phyloP scores from a whole-genome alignment of 2,329 filamentous ascomycete species.

The Neonectria magnoliae region DNA sequence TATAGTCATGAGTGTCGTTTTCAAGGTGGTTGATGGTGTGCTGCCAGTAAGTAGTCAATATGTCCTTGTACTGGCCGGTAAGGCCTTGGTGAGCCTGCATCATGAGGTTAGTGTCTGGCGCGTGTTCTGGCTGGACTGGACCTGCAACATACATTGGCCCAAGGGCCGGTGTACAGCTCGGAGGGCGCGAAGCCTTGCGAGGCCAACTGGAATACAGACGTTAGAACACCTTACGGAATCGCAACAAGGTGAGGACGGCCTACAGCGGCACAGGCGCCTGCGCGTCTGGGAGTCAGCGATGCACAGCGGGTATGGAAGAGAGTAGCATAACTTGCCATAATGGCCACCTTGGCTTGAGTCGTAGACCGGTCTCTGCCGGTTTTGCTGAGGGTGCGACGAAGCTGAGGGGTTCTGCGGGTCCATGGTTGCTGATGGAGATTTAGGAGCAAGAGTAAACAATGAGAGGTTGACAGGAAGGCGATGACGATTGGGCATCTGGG shows the following conservation, averaged over 20 bases:
- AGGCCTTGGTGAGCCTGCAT: conserved; percentile 91
- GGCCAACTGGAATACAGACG: conserved; percentile 70
- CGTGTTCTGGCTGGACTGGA: background rate
- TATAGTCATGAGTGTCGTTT: conserved; percentile 96
- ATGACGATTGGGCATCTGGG: conserved; percentile 40
- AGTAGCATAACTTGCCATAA: conserved; percentile 69
- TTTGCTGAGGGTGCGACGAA: conserved; percentile 65
- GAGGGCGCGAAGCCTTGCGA: conserved; percentile 89
- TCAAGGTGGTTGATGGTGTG: conserved; percentile 97
- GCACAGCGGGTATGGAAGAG: background rate
- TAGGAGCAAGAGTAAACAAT: conserved; percentile 22
- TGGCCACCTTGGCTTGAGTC: conserved; percentile 79
- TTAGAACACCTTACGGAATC: conserved; percentile 20
- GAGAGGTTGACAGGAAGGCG: conserved; percentile 30
- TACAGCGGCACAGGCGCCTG: conserved; percentile 61
- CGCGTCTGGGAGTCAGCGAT: conserved; percentile 33
- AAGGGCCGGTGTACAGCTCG: conserved; percentile 92
- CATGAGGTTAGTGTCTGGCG: background rate
- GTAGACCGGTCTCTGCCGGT: conserved; percentile 72
- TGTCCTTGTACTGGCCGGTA: conserved; percentile 92
- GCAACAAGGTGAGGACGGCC: conserved; percentile 25
- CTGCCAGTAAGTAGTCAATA: conserved; percentile 98
- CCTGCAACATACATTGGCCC: conserved; percentile 82
- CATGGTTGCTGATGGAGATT: conserved; percentile 42
- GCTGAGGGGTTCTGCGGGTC: conserved; percentile 57